These are phyloP conservation scores for Plasmodium gallinaceum DNA, from an alignment of 169 alveolate species.

Conservation along the genomic window DNA sequence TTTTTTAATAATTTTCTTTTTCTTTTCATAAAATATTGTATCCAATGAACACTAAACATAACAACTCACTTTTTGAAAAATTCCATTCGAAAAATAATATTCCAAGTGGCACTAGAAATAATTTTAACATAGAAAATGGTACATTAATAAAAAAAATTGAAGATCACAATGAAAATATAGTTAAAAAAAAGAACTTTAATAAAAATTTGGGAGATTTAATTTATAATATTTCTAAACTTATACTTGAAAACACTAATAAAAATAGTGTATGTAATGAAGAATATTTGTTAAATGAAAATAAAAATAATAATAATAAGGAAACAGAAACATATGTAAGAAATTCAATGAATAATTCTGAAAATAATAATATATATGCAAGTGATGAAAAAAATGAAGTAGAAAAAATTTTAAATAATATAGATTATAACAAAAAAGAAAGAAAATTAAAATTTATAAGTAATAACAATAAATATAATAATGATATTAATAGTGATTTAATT, in stretches of 20 bases:
- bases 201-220: conserved; percentile 40
- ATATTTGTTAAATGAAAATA: not conserved
- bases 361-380: conserved; percentile 34
- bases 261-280: not conserved
- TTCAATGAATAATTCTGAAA: conserved; percentile 55
- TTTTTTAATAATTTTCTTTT: conserved; percentile 11
- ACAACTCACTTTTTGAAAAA: conserved; percentile 20
- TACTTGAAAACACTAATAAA: conserved; percentile 29
- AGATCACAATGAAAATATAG: conserved; percentile 51
- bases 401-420: conserved; percentile 7
- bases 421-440: conserved; percentile 28
- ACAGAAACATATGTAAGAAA: not conserved
- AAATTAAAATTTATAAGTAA: conserved; percentile 8
- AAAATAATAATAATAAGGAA: conserved; percentile 4
- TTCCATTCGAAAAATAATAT: conserved; percentile 36
- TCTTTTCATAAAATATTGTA: not conserved
- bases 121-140: conserved; percentile 25
- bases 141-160: conserved; percentile 9
- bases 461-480: not conserved
- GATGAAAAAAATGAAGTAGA: conserved; percentile 34
- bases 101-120: not conserved
- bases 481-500: not conserved
- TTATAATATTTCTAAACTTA: conserved; percentile 66
- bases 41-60: conserved; percentile 44
- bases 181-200: conserved; percentile 27